Base-by-base conservation (phyloP, 1,284 basidiomycete genomes). In the Psilocybe mexicana region DNA sequence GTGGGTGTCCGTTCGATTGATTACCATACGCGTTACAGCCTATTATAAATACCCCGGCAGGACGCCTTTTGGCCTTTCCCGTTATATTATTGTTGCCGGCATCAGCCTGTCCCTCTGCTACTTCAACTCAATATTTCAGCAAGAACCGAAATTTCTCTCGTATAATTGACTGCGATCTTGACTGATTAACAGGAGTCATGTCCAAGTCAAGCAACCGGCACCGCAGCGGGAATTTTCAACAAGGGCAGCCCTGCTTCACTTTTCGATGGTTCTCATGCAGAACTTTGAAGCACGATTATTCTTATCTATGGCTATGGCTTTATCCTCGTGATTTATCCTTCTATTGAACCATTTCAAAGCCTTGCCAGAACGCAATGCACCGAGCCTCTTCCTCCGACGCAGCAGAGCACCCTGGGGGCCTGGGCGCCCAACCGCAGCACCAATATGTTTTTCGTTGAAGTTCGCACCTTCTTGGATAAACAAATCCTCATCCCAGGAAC, bases 41-140 rank as follows among this genome's bases (percentile, higher is more conserved):
- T 18, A 48, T 48, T 54, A 55, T 58, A 48, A 44, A 54, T 50
- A 50, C 55, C 50, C 18, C 59, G 59, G 57, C 60, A 61, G 38
- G 18, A 49, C 43, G 53, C 52, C 53, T 58, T 57, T 58, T 54
- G 60, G 18, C 18, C 18, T 18, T 18, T 18, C 18, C 18, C 18
- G 18, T 18, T 18, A 18, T 18, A 18, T 18, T 54, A 55, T 61
- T 54, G 36, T 49, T 56, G 60, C 54, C 57, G 60, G 55, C 52
- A 38, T 36, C 28, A 1, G 18, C 2, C 50, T 36, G 12, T 50
- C 40, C 26, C 33, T 23, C 10, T 26, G 4, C 8, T 33, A 6
- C 8, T 33, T 33, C 30, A 33, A 33, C 30, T 33, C 30, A 33
- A 33, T 8, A 33, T 33, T 18, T 18, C 30, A 8, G 8, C 30